These are phyloP conservation scores for Suillus americanus DNA, from an alignment of 768 basidiomycete species.

Conservation along the genomic window DNA sequence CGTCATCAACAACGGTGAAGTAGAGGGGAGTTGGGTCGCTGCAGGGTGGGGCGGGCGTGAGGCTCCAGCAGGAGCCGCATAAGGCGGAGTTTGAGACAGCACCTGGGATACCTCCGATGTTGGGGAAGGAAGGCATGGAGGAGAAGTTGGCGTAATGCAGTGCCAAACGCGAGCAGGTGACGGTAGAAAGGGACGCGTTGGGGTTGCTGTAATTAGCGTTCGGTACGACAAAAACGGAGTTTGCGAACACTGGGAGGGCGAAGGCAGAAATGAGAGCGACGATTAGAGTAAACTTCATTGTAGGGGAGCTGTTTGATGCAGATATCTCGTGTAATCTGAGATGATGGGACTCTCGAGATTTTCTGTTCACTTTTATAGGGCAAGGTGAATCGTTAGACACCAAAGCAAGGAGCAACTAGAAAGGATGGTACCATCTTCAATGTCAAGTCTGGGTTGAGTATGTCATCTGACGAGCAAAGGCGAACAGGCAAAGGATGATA, in stretches of 20 bases:
- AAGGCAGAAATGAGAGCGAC: constrained; percentile 10
- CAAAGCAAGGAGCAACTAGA: not conserved
- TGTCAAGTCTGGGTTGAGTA: not conserved
- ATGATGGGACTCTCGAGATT: not conserved
- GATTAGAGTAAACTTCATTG: constrained; percentile 5
- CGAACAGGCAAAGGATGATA: too few species aligned
- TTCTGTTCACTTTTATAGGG: not conserved
- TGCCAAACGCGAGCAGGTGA: constrained; percentile 18
- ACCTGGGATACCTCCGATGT: constrained; percentile 9
- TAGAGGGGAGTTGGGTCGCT: not conserved
- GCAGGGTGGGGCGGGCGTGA: not conserved
- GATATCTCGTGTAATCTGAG: not conserved
- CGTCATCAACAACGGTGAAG: constrained; percentile 19
- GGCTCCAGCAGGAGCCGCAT: constrained; percentile 11
- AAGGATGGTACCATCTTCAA: not conserved
- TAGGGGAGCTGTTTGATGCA: not conserved
- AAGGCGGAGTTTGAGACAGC: not conserved
- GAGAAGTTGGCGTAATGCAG: constrained; percentile 14
- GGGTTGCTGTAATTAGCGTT: constrained; percentile 7
- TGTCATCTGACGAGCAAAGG: not conserved
- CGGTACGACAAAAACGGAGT: not conserved
- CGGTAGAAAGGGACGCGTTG: constrained; percentile 5
- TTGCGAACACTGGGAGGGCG: not conserved
- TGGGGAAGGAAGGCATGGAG: constrained; percentile 10
- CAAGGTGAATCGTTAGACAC: not conserved